These are phyloP conservation scores for Clonostachys rosea DNA, from an alignment of 2,329 filamentous ascomycete genomes.

Conservation along the genomic window DNA sequence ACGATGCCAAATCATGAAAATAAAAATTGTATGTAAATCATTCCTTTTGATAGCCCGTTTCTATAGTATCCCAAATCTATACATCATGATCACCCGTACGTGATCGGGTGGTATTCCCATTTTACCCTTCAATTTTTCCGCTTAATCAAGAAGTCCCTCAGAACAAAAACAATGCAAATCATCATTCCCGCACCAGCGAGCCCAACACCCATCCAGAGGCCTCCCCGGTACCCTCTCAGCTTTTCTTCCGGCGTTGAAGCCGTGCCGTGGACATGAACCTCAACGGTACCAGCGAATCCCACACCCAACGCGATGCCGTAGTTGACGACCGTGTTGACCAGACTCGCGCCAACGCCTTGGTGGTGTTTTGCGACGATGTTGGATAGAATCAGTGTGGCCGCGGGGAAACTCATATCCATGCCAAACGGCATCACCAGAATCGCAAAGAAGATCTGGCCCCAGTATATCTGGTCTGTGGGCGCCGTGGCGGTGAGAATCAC, in stretches of 20 bases:
- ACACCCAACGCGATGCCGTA: slow-evolving; percentile 64
- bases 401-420: slow-evolving; percentile 65
- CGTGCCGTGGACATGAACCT: slow-evolving; percentile 29
- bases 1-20: too few relatives aligned
- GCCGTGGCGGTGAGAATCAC: slow-evolving; percentile 37
- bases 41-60: too few relatives aligned
- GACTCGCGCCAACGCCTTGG: slow-evolving; percentile 40
- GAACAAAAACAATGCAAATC: background rate
- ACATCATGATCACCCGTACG: too few relatives aligned
- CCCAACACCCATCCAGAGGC: slow-evolving; percentile 34
- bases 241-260: slow-evolving; percentile 11
- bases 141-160: too few relatives aligned
- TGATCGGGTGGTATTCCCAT: too few relatives aligned
- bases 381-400: slow-evolving; percentile 55
- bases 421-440: slow-evolving; percentile 55
- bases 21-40: too few relatives aligned
- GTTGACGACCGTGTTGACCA: slow-evolving; percentile 64
- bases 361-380: slow-evolving; percentile 41
- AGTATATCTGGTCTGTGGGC: slow-evolving; percentile 55
- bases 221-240: slow-evolving; percentile 27
- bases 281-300: slow-evolving; percentile 61
- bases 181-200: slow-evolving; percentile 16
- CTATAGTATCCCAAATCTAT: too few relatives aligned
- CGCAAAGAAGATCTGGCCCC: slow-evolving; percentile 57
- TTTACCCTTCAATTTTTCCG: too few relatives aligned